Base-by-base conservation (phyloP, 176 grass and related monocot genomes). In the Hordeum marinum region DNA sequence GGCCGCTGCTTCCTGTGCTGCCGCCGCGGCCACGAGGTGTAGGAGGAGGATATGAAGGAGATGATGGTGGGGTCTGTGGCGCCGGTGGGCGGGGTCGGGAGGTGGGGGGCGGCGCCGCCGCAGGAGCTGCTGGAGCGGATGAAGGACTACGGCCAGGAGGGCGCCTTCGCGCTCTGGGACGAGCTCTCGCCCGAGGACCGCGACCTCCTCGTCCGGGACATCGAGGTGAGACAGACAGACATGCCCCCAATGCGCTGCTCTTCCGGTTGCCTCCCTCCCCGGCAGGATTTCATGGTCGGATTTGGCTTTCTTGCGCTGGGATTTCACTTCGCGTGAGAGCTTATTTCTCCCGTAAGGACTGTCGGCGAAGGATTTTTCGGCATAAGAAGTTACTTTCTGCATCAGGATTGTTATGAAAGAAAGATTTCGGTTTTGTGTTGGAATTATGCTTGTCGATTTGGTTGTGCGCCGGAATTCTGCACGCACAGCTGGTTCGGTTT, bases 81-180 rank as follows among this genome's bases (percentile, higher is more conserved):
- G 85, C 76, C 91, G 83, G 81, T 79, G 83, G 67, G 67, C 14
- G 80, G 82, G 8, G 91, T 76, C 69, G 91, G 83, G 45, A 75
- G 89, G 68, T 90, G 92, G 88, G 90, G 90, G 5, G 77, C 90
- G 27, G 87, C 90, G 63, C 94, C 97, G 79, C 97, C 97, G 78
- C 97, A 99, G 87, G 94, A 77, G 74, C 83, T 96, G 79, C 93
- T 96, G 59, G 97, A 99, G 90, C 87, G 97, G 78, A 89, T 99
- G 84, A 99, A 99, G 81, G 93, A 99, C 78, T 99, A 99, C 86
- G 97, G 90, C 69, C 94, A 99, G 80, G 97, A 99, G 76, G 93
- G 85, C 62, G 90, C 97, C 52, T 94, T 99, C 74, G 90, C 97
- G 29, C 88, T 99, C 69, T 99, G 97, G 97, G 97, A 99, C 79